Percentiles rank a stretch among this genome's conserved stretches.
phyloP scores from a whole-genome alignment of 495 filamentous ascomycete genomes.

The Pyrenopolyporus hunteri region DNA sequence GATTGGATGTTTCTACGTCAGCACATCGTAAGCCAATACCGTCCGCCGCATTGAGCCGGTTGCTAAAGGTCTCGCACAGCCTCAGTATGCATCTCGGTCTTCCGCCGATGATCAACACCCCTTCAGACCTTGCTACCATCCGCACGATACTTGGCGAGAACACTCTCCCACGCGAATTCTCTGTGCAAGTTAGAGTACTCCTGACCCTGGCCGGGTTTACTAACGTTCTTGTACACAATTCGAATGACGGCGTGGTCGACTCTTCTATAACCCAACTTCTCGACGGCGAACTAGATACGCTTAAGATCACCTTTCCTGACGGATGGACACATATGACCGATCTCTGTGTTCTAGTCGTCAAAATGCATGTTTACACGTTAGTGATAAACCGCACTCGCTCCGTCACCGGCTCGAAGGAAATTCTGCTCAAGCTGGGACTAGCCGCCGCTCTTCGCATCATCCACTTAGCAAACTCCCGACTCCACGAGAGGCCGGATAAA shows the following conservation, averaged over 20 bases:
- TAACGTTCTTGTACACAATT: conserved; percentile 35
- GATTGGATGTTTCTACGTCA: conserved; percentile 44
- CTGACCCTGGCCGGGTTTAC: conserved; percentile 33
- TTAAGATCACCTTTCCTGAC: conserved; percentile 32
- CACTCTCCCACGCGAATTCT: conserved; percentile 32
- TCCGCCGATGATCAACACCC: conserved; percentile 38
- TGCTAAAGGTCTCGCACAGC: conserved; percentile 23
- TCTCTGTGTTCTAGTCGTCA: conserved; percentile 29
- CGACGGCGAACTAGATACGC: conserved; percentile 39
- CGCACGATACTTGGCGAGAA: conserved; percentile 29
- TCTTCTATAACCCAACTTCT: conserved; percentile 43
- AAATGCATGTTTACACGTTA: conserved; percentile 36
- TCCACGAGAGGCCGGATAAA: conserved; percentile 20
- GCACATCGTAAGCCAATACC: conserved; percentile 34
- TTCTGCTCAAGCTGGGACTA: conserved; percentile 35
- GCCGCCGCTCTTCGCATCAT: conserved; percentile 31
- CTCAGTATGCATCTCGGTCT: conserved; percentile 44
- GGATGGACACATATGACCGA: conserved; percentile 38
- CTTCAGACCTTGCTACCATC: conserved; percentile 38
- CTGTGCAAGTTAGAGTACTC: conserved; percentile 33
- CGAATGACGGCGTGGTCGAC: conserved; percentile 39
- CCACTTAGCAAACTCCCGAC: conserved; percentile 28
- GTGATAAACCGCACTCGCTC: conserved; percentile 33
- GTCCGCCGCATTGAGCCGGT: background rate
- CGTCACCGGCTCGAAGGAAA: conserved; percentile 24